Base-by-base conservation (phyloP, 164 flowering plant species). In the Annona cherimola region DNA sequence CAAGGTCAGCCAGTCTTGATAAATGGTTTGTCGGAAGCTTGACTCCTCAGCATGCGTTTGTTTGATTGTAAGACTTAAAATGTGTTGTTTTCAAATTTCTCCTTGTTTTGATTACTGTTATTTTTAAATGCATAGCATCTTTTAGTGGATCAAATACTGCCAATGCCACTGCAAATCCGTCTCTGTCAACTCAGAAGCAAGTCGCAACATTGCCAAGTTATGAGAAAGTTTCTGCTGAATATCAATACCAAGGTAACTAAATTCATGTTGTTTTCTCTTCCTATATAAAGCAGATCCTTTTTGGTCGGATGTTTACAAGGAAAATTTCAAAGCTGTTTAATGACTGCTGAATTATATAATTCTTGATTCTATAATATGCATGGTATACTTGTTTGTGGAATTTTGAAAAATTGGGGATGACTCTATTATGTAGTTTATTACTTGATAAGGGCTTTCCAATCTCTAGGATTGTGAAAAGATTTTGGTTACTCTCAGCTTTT, bases 1-100 rank as follows among this genome's bases (percentile, higher is more conserved):
- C 80, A 80, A 77, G 76, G 63, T 19, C 82, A 80, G 41, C 70
- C 82, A 72, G 42, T 71, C 50, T 66, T 84, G 7, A 19, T 67
- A 4, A 35, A 79, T 64, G 90, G 89, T 88, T 79, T 35, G 81
- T 60, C 44, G 3, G 44, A 3, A 61, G 50, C 57, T 55, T 42
- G 45, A 59, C 69, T 64, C 2, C 0, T 50, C 14, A 50, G 57
- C 16, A n/a, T n/a, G n/a, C n/a, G n/a, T n/a, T n/a, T n/a, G n/a
- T n/a, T n/a, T n/a, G n/a, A n/a, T 39, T n/a, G 5, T 50, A 12
- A 60, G 45, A 16, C 67, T 69, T 40, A n/a, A 42, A 42, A 40
- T 40, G 19, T 19, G 57, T 55, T 3, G 4, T 55, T 26, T 20
- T 20, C 3, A 59, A 20, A 2, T 26, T 45, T 4, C 39, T 50